phyloP scores from a whole-genome alignment of 306 rosid genomes.

The Begonia loranthoides region DNA sequence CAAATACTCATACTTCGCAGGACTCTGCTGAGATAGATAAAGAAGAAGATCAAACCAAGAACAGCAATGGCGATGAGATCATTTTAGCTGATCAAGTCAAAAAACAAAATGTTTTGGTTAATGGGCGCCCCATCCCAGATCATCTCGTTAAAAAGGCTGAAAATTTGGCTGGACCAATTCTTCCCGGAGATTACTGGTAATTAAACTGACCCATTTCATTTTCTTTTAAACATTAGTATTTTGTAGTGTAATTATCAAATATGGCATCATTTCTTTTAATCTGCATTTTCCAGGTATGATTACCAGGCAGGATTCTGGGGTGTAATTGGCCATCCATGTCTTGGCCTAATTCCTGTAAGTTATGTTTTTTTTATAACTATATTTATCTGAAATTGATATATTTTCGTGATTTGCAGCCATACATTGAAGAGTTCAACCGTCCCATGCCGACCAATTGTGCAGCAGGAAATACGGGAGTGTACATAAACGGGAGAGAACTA shows the following conservation, averaged over 20 bases:
- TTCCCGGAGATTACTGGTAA: slow-evolving; percentile 39
- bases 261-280: background rate
- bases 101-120: slow-evolving; percentile 17
- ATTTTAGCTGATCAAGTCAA: slow-evolving; percentile 15
- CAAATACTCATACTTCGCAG: slow-evolving; percentile 15
- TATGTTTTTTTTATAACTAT: background rate
- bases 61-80: slow-evolving; percentile 14
- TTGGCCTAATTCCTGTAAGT: slow-evolving; percentile 46
- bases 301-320: slow-evolving; percentile 51
- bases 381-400: background rate
- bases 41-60: slow-evolving; percentile 23
- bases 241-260: background rate
- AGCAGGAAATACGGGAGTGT: slow-evolving; percentile 33
- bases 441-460: slow-evolving; percentile 32
- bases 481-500: slow-evolving; percentile 35
- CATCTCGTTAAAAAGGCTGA: slow-evolving; percentile 26
- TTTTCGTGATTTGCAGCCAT: slow-evolving; percentile 21
- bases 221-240: background rate
- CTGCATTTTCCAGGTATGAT: slow-evolving; percentile 29
- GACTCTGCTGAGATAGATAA: slow-evolving; percentile 21
- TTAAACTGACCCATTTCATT: background rate
- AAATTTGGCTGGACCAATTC: slow-evolving; percentile 34
- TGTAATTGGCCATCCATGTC: slow-evolving; percentile 38
- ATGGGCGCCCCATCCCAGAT: slow-evolving; percentile 25
- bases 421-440: slow-evolving; percentile 34